A percentile compares a stretch with the other conserved stretches of the same genome.
Evolutionary conservation across 345 rosid species (phyloP).

Genomic region (Moricandia arvensis): DNA sequence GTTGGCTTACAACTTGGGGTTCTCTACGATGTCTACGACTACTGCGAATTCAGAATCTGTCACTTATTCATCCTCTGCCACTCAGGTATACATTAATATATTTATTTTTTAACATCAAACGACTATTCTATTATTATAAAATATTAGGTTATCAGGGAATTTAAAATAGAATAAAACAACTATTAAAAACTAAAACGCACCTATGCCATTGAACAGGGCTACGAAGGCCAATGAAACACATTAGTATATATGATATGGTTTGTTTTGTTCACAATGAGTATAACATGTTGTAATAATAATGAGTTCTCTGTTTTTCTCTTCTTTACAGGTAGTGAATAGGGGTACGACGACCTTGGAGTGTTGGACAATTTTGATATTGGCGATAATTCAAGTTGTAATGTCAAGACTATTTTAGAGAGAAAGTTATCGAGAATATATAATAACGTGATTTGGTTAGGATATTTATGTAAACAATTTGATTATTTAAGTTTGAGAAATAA

Average conservation of each 20-base stretch:
- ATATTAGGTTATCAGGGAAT: too few relatives aligned
- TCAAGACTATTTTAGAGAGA: constrained; percentile 47
- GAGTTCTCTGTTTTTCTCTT: constrained; percentile 2
- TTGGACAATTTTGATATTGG: constrained; percentile 69
- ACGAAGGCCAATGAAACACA: too few relatives aligned
- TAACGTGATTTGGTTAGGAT: constrained; percentile 27
- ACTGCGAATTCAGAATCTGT: constrained; percentile 50
- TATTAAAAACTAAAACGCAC: too few relatives aligned
- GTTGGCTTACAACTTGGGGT: constrained; percentile 81
- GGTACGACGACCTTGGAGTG: constrained; percentile 54
- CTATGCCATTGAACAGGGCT: too few relatives aligned
- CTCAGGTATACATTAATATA: constrained; percentile 48
- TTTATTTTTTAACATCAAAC: too few relatives aligned
- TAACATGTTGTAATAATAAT: background rate
- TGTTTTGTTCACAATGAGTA: background rate
- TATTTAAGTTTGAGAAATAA: constrained; percentile 3
- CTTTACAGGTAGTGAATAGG: constrained; percentile 46
- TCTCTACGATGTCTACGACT: constrained; percentile 53
- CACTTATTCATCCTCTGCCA: constrained; percentile 68
- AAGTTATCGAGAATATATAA: constrained; percentile 7
- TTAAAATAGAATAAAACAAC: too few relatives aligned
- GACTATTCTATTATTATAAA: too few relatives aligned
- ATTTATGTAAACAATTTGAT: constrained; percentile 27
- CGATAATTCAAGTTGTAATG: constrained; percentile 57
- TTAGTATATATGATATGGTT: background rate